These are phyloP conservation scores for Ustilago sp. DNA, from an alignment of 1,284 basidiomycete genomes.

Conservation along the genomic window DNA sequence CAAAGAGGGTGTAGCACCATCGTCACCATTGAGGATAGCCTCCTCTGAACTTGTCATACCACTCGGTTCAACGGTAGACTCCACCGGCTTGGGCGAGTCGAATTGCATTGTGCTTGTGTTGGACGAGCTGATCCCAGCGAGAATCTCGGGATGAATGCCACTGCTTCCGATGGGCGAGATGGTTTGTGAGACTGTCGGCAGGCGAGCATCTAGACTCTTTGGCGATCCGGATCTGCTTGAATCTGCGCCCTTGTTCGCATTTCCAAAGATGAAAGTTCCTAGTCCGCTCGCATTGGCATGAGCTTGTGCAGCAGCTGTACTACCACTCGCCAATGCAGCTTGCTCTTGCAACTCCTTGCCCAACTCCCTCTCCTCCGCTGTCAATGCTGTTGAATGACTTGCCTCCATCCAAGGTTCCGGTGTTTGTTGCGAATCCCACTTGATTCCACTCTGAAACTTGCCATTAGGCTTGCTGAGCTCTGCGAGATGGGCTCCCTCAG, in stretches of 20 bases:
- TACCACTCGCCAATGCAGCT: slow-evolving; percentile 36
- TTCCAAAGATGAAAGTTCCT: slow-evolving; percentile 42
- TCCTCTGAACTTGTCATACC: neutral
- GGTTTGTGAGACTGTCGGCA: slow-evolving; percentile 40
- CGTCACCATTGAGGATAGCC: slow-evolving; percentile 13
- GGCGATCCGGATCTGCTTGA: neutral
- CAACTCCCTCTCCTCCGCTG: slow-evolving; percentile 21
- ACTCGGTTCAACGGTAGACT: neutral
- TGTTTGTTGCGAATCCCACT: slow-evolving; percentile 40
- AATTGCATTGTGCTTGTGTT: slow-evolving; percentile 2
- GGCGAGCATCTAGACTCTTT: neutral
- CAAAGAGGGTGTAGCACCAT: slow-evolving; percentile 14
- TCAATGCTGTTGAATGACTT: slow-evolving; percentile 17
- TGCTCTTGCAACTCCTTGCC: slow-evolving; percentile 5
- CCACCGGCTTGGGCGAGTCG: neutral
- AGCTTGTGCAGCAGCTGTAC: slow-evolving; percentile 56
- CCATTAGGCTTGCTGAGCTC: slow-evolving; percentile 49
- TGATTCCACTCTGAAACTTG: slow-evolving; percentile 58
- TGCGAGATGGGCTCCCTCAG: slow-evolving; percentile 36
- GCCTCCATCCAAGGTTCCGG: slow-evolving; percentile 56
- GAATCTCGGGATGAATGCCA: slow-evolving; percentile 40
- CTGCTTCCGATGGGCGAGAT: slow-evolving; percentile 35
- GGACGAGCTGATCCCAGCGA: slow-evolving; percentile 10
- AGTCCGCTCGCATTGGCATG: slow-evolving; percentile 31
- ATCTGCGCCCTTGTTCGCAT: neutral